A percentile compares a stretch with the other conserved stretches of the same genome.
These are phyloP conservation scores for Hirschfeldia incana DNA, from an alignment of 345 rosid genomes.

Conservation along the genomic window DNA sequence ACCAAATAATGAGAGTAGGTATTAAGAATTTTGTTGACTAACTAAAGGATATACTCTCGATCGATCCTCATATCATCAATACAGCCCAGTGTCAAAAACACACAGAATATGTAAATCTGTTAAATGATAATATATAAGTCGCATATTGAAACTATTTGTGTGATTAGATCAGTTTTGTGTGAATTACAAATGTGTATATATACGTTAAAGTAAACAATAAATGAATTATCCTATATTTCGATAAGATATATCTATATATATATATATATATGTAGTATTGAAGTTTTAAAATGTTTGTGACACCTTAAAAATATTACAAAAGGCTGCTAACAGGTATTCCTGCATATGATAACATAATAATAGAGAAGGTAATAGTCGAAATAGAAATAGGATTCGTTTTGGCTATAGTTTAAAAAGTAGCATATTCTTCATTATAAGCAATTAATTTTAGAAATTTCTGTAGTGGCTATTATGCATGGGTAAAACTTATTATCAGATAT, in stretches of 20 bases:
- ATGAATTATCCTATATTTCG: neutral
- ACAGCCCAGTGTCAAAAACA: neutral
- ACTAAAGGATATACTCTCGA: constrained; percentile 12
- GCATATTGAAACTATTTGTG: neutral
- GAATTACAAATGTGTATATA: neutral
- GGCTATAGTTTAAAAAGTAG: neutral
- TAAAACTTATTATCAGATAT: neutral
- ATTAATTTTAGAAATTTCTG: no score
- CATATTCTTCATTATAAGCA: neutral
- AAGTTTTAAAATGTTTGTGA: neutral
- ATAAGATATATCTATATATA: neutral
- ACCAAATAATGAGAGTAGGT: constrained; percentile 20
- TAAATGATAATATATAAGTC: neutral
- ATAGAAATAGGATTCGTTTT: neutral
- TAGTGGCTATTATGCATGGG: neutral
- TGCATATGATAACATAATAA: neutral
- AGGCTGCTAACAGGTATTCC: neutral
- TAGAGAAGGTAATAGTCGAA: neutral
- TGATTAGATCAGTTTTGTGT: neutral
- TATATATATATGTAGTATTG: neutral
- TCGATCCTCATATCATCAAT: neutral
- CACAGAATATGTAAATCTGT: neutral
- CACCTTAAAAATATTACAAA: neutral
- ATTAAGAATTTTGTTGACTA: constrained; percentile 25
- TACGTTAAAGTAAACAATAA: neutral